Conservation (phyloP, 495 filamentous ascomycete genomes). For the Penicillium angulare region DNA sequence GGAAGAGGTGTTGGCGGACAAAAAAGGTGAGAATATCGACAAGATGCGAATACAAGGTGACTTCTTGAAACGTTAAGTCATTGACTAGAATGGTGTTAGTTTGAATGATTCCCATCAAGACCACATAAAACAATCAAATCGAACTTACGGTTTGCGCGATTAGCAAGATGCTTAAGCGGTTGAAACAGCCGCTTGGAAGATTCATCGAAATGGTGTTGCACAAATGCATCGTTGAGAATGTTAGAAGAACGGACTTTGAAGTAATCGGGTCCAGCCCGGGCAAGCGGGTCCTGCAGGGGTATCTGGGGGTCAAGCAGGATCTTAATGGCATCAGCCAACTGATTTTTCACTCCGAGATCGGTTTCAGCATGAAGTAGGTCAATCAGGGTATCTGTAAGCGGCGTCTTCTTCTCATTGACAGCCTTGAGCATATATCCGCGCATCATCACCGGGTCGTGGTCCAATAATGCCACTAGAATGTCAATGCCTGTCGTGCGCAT, state of each 20-base stretch:
- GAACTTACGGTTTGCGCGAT: conserved; percentile 56
- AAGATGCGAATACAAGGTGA: conserved; percentile 83
- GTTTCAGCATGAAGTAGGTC: conserved; percentile 87
- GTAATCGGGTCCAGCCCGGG: conserved; percentile 68
- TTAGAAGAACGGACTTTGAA: conserved; percentile 62
- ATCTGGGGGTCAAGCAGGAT: conserved; percentile 85
- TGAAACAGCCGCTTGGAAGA: conserved; percentile 84
- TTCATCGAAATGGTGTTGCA: conserved; percentile 85
- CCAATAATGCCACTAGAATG: conserved; percentile 88
- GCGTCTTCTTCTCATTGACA: conserved; percentile 79
- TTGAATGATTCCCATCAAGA: background rate
- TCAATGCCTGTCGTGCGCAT: conserved; percentile 93
- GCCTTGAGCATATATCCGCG: conserved; percentile 88
- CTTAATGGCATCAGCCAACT: conserved; percentile 94
- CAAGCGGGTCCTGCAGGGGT: conserved; percentile 58
- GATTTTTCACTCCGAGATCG: conserved; percentile 92
- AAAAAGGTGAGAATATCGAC: conserved; percentile 96
- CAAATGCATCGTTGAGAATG: conserved; percentile 80
- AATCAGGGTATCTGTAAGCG: conserved; percentile 90
- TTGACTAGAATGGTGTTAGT: conserved; percentile 46
- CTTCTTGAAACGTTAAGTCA: conserved; percentile 71
- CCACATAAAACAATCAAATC: background rate
- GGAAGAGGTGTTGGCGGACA: conserved; percentile 80
- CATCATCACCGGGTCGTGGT: conserved; percentile 93
- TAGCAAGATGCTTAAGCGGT: conserved; percentile 80